Conservation (phyloP, 768 basidiomycete species). For the Wakefieldia striispora region DNA sequence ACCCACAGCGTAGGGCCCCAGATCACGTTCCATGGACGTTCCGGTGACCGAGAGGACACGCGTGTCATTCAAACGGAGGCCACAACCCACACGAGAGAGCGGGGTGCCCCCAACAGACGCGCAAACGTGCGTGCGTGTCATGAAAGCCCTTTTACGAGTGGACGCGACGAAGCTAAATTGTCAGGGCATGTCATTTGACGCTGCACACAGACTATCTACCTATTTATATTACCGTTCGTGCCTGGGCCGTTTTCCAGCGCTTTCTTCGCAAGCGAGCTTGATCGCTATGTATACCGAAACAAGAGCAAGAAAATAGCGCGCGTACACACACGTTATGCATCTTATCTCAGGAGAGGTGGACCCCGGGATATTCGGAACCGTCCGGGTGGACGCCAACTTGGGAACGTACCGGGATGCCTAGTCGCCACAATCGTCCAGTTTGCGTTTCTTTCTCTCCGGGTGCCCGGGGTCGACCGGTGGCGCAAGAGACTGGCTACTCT, state of each 20-base stretch:
- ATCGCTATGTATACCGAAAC: not conserved
- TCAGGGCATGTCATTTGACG: not conserved
- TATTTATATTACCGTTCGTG: conserved; percentile 1
- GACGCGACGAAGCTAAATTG: conserved; percentile 6
- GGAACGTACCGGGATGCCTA: not conserved
- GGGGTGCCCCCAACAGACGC: too few species aligned
- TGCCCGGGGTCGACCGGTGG: not conserved
- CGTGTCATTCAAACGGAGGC: not conserved
- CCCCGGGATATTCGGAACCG: not conserved
- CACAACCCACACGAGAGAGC: not conserved
- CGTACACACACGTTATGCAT: too few species aligned
- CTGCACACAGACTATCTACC: too few species aligned
- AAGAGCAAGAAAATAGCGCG: not conserved
- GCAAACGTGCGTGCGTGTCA: not conserved
- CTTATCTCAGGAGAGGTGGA: too few species aligned
- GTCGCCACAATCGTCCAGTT: conserved; percentile 12
- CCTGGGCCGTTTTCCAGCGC: not conserved
- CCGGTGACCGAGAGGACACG: too few species aligned
- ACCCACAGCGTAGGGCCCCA: too few species aligned
- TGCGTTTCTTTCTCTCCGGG: conserved; percentile 23
- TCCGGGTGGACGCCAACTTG: not conserved
- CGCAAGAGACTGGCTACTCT: not conserved
- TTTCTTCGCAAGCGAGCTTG: not conserved
- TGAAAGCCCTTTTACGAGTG: not conserved
- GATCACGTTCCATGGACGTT: too few species aligned